phyloP scores from a whole-genome alignment of 345 rosid species.

The Zanthoxylum bungeanum region DNA sequence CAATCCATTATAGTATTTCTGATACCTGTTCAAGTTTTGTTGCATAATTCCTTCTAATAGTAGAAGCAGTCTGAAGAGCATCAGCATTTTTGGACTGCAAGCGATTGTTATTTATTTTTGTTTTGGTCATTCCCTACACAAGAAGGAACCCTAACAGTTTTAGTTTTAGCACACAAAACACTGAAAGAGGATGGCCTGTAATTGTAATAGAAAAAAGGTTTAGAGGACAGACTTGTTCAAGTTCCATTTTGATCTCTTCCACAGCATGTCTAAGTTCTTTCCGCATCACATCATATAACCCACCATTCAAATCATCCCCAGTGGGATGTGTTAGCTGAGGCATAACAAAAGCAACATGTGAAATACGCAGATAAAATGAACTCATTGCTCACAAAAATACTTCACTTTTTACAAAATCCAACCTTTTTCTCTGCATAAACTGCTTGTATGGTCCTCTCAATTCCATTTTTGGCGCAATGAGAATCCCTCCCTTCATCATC shows the following conservation, averaged over 20 bases:
- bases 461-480: constrained; percentile 38
- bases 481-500: constrained; percentile 78
- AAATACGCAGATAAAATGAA: constrained; percentile 1
- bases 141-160: constrained; percentile 16
- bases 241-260: constrained; percentile 62
- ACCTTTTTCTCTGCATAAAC: constrained; percentile 83
- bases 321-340: constrained; percentile 47
- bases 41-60: constrained; percentile 45
- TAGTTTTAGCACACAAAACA: too few species aligned
- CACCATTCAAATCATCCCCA: constrained; percentile 41
- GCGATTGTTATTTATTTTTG: constrained; percentile 28
- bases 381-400: not conserved
- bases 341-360: constrained; percentile 15
- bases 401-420: constrained; percentile 15
- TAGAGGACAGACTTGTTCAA: constrained; percentile 44
- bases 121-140: constrained; percentile 51
- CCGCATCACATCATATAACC: constrained; percentile 58
- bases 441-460: constrained; percentile 62
- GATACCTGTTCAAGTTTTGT: constrained; percentile 63
- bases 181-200: constrained; percentile 6
- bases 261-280: constrained; percentile 71
- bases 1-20: not conserved
- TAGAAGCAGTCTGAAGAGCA: constrained; percentile 40
- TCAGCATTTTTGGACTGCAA: constrained; percentile 37
- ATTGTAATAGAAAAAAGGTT: not conserved